Base-by-base conservation (phyloP, 1,139 yeast genomes). In the Nakaseomyces delphensis region DNA sequence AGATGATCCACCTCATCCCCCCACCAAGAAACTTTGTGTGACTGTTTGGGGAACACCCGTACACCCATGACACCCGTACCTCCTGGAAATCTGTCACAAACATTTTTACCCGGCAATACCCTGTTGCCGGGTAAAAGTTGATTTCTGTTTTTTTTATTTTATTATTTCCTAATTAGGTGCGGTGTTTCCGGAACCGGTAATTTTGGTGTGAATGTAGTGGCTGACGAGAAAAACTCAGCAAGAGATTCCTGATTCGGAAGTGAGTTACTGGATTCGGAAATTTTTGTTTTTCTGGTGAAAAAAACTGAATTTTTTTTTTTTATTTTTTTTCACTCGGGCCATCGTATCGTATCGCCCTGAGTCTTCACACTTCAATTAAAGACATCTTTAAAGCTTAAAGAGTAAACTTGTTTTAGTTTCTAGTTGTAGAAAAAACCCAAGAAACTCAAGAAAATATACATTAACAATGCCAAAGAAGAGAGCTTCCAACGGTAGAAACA, bases 401-500 rank as follows among this genome's bases (percentile, higher is more conserved):
- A n/a, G n/a, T n/a, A n/a, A n/a, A n/a, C n/a, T n/a, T n/a, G n/a
- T n/a, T n/a, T n/a, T n/a, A n/a, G n/a, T n/a, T n/a, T n/a, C n/a
- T n/a, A n/a, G n/a, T n/a, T n/a, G n/a, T n/a, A n/a, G n/a, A n/a
- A n/a, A n/a, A n/a, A n/a, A n/a, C n/a, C n/a, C n/a, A n/a, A n/a
- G n/a, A n/a, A n/a, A n/a, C n/a, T n/a, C n/a, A n/a, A n/a, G n/a
- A n/a, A 31, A 31, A 19, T 31, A 31, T 31, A 31, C 14, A 7
- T 14, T 28, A 31, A 23, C 35, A 43, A 91, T 91, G 98, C 96
- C 98, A 76, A 91, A 91, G 87, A 91, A 91, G 97, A 91, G 99
- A 87, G 87, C 97, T 76, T 86, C 96, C 93, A 87, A 87, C 96
- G 99, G 99, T 82, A 91, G 98, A 83, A 91, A 93, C 94, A 91